phyloP scores from a whole-genome alignment of 2,329 filamentous ascomycete genomes.

The Arthrobotrys sphaeroides region DNA sequence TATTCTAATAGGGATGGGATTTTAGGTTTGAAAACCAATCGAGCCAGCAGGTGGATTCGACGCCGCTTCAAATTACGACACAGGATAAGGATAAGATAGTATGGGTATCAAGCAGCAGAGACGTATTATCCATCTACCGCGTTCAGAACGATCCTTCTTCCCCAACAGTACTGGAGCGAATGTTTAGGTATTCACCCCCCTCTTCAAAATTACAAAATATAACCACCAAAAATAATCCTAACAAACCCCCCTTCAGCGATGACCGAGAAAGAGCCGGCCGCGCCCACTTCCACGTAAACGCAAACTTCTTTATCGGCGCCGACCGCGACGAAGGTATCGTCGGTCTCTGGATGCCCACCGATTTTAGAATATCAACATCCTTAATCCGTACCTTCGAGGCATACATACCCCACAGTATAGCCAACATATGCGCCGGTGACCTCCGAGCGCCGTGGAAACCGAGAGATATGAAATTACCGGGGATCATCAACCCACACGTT shows the following conservation, averaged over 20 bases:
- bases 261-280: conserved; percentile 36
- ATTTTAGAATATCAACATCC: conserved; percentile 52
- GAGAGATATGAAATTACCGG: conserved; percentile 57
- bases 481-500: conserved; percentile 62
- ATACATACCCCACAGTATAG: conserved; percentile 67
- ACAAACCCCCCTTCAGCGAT: conserved; percentile 11
- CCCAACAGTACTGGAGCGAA: not conserved
- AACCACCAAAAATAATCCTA: not conserved
- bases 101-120: conserved; percentile 37
- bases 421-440: conserved; percentile 67
- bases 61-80: conserved; percentile 35
- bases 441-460: conserved; percentile 67
- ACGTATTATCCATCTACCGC: conserved; percentile 24
- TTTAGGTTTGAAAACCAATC: conserved; percentile 32
- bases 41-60: conserved; percentile 8
- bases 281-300: conserved; percentile 29
- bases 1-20: not conserved
- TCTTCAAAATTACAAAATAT: not conserved
- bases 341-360: conserved; percentile 57
- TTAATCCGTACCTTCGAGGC: conserved; percentile 67
- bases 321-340: conserved; percentile 58
- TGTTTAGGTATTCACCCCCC: conserved; percentile 7
- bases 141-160: conserved; percentile 20
- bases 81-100: conserved; percentile 7
- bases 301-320: conserved; percentile 53